Conservation (phyloP, 768 basidiomycete genomes). For the Mycena rosella region DNA sequence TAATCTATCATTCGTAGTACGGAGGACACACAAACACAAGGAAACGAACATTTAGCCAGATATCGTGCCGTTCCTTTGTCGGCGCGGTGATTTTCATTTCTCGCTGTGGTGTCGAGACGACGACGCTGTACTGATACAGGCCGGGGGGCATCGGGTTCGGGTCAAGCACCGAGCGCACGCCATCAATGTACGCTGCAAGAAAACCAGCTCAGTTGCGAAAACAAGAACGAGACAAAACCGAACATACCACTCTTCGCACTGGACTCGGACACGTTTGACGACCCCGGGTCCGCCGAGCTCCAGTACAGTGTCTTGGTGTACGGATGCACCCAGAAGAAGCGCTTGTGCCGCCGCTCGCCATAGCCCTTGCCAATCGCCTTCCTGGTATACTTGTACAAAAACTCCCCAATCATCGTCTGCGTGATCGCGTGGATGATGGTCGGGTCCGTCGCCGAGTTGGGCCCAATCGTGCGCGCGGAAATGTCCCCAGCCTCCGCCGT, state of each 20-base stretch:
- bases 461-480: conserved; percentile 53
- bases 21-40: conserved; percentile 27
- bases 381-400: conserved; percentile 97
- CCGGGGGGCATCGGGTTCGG: conserved; percentile 97
- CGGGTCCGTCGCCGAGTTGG: conserved; percentile 81
- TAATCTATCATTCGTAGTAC: conserved; percentile 21
- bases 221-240: conserved; percentile 24
- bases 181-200: conserved; percentile 88
- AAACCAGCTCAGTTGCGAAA: conserved; percentile 22
- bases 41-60: conserved; percentile 87
- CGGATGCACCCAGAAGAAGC: conserved; percentile 99
- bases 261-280: conserved; percentile 87
- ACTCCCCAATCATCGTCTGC: conserved; percentile 99
- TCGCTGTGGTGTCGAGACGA: conserved; percentile 92
- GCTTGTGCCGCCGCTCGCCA: conserved; percentile 89
- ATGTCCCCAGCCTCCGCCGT: conserved; percentile 53
- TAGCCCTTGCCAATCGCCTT: conserved; percentile 90
- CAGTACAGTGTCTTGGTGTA: conserved; percentile 98
- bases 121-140: conserved; percentile 90
- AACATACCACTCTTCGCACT: conserved; percentile 96
- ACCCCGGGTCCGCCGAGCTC: conserved; percentile 95
- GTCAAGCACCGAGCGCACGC: conserved; percentile 92
- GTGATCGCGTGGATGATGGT: conserved; percentile 95
- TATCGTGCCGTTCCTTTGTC: conserved; percentile 95
- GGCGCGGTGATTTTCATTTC: conserved; percentile 99